phyloP scores from a whole-genome alignment of 768 basidiomycete species.

The Cystobasidium ongulense region DNA sequence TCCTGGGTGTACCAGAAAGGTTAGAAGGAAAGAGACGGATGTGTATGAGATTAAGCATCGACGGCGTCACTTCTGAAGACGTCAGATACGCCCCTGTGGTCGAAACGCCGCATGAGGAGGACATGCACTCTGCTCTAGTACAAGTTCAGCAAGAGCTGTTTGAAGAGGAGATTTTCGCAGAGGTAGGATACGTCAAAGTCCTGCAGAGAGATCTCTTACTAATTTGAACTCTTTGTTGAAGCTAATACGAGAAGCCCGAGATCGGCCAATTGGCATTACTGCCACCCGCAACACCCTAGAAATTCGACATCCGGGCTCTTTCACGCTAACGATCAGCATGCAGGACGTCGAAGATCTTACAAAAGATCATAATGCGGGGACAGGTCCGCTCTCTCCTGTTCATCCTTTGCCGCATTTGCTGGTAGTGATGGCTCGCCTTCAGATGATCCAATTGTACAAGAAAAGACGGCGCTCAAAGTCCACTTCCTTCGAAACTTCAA shows the following conservation, averaged over 20 bases:
- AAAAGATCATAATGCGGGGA: neutral
- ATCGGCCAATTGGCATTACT: neutral
- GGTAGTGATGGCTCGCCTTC: neutral
- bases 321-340: neutral
- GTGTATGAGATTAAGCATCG: neutral
- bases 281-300: neutral
- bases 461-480: neutral
- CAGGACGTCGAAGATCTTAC: neutral
- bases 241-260: constrained; percentile 7
- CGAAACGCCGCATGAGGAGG: neutral
- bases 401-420: neutral
- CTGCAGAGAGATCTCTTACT: neutral
- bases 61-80: neutral
- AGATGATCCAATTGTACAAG: constrained; percentile 4
- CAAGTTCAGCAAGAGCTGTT: constrained; percentile 22
- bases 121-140: neutral
- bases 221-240: neutral
- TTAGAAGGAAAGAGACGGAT: constrained; percentile 19
- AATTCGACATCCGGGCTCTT: neutral
- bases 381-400: neutral
- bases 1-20: constrained; percentile 1
- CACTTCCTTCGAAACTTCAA: neutral
- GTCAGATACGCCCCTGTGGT: neutral
- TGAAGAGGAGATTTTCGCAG: constrained; percentile 27
- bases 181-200: neutral